Percentiles rank a stretch among this genome's conserved stretches.
Evolutionary conservation across 331 rosid genomes (phyloP).

Genomic region (Malus hybrid): DNA sequence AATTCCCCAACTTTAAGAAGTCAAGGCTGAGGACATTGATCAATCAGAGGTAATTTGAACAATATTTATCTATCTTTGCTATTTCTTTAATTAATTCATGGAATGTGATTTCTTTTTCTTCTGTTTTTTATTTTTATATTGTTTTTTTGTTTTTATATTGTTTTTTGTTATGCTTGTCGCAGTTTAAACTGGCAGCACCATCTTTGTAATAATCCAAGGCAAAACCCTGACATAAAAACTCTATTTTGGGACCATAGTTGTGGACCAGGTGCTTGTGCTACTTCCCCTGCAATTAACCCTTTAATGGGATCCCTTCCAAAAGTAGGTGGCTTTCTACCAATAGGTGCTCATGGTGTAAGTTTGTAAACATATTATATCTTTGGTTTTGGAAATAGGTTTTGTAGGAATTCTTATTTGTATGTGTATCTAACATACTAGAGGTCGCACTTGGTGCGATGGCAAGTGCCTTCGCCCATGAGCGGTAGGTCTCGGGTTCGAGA

Average conservation of each 20-base stretch:
- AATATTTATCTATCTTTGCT: background rate
- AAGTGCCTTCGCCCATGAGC: too few relatives aligned
- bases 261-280: background rate
- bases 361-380: background rate
- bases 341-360: constrained; percentile 12
- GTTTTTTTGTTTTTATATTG: background rate
- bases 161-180: background rate
- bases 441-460: too few relatives aligned
- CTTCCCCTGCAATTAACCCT: background rate
- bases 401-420: background rate
- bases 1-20: constrained; percentile 1
- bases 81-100: background rate
- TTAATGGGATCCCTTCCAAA: background rate
- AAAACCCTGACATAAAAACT: constrained; percentile 5
- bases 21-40: constrained; percentile 7
- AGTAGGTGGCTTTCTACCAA: constrained; percentile 9
- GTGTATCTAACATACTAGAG: background rate
- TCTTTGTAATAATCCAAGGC: background rate
- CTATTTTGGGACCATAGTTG: constrained; percentile 14
- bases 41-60: constrained; percentile 10
- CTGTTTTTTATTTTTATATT: background rate
- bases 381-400: background rate
- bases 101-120: background rate
- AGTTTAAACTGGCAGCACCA: constrained; percentile 21
- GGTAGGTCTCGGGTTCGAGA: too few relatives aligned